Percentiles rank a stretch among this genome's conserved stretches.
Conservation (phyloP, 345 rosid species). For the Pugionium dolabratum region DNA sequence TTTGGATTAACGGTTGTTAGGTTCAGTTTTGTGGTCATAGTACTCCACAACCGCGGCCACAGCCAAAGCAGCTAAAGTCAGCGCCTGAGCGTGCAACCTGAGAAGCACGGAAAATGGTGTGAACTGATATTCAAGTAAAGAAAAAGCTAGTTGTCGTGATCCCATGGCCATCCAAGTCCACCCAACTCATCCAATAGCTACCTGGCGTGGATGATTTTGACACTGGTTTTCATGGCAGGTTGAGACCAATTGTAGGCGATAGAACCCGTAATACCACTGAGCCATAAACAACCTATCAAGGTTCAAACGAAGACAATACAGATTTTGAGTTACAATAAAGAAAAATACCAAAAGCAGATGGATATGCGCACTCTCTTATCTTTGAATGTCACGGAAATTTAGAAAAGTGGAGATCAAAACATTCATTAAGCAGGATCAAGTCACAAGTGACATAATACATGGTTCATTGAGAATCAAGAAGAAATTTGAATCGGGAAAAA, state of each 20-base stretch:
- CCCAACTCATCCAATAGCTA: slow-evolving; percentile 23
- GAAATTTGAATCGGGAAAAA: background rate
- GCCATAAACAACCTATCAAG: slow-evolving; percentile 70
- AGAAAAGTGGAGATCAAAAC: slow-evolving; percentile 13
- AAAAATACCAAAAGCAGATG: slow-evolving; percentile 19
- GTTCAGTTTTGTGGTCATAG: slow-evolving; percentile 59
- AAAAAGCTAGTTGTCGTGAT: background rate
- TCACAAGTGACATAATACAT: background rate
- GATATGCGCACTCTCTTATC: background rate
- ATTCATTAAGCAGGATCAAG: background rate
- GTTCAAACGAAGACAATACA: background rate
- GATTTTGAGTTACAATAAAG: background rate
- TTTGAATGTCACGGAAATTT: slow-evolving; percentile 22
- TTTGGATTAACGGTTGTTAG: slow-evolving; percentile 48
- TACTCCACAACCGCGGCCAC: slow-evolving; percentile 81
- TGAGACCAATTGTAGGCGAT: slow-evolving; percentile 89
- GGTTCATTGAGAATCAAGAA: background rate
- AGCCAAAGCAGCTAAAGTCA: slow-evolving; percentile 75
- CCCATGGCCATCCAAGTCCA: background rate
- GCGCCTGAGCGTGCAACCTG: slow-evolving; percentile 89
- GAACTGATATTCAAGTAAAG: background rate
- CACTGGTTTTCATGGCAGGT: slow-evolving; percentile 86
- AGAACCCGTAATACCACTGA: slow-evolving; percentile 72
- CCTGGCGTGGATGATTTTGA: slow-evolving; percentile 91
- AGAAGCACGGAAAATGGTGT: background rate